phyloP scores from a whole-genome alignment of 202 grass and related monocot species.

The Hordeum pubiflorum region DNA sequence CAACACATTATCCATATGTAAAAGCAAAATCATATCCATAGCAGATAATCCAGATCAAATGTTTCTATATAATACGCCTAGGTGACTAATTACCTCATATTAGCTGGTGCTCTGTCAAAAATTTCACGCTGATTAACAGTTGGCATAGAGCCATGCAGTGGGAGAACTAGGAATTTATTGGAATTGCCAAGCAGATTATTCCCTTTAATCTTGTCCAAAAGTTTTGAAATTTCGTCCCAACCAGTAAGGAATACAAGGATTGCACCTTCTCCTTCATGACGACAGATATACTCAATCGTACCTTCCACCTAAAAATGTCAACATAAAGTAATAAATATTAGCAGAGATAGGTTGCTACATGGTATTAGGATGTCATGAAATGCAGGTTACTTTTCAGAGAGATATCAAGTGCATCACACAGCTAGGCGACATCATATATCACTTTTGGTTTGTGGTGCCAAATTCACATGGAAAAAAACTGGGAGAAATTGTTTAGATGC shows the following conservation, averaged over 20 bases:
- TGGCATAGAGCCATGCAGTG: constrained; percentile 95
- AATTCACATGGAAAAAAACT: background rate
- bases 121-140: constrained; percentile 95
- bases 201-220: constrained; percentile 81
- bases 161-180: constrained; percentile 74
- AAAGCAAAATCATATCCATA: background rate
- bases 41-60: constrained; percentile 10
- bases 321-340: constrained; percentile 14
- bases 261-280: constrained; percentile 73
- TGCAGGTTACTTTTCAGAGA: background rate
- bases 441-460: background rate
- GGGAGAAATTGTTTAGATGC: background rate
- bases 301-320: constrained; percentile 66
- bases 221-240: constrained; percentile 98
- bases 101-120: constrained; percentile 75
- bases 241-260: constrained; percentile 97
- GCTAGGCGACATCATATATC: background rate
- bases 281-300: constrained; percentile 83
- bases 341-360: background rate
- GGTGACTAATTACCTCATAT: constrained; percentile 50
- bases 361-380: background rate
- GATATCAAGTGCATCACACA: background rate
- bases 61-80: background rate
- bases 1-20: background rate
- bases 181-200: constrained; percentile 70